phyloP scores from a whole-genome alignment of 1,284 basidiomycete genomes.

The Moesziomyces antarcticus region DNA sequence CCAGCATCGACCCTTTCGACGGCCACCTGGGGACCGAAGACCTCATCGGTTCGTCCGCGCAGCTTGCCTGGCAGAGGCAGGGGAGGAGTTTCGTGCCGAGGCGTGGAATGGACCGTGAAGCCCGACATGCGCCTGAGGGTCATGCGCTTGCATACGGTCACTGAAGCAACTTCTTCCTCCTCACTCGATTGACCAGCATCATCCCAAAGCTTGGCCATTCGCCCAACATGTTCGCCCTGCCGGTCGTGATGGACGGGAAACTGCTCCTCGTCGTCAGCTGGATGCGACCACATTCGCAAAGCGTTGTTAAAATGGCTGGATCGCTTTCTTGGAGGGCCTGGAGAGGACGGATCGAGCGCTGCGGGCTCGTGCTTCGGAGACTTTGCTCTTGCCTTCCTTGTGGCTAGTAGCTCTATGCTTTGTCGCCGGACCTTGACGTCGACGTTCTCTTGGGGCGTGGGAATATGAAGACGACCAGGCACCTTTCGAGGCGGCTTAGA shows the following conservation, averaged over 20 bases:
- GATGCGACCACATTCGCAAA: constrained; percentile 3
- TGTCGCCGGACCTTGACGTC: neutral
- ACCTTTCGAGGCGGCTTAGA: constrained; percentile 3
- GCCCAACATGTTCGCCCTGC: neutral
- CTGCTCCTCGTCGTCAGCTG: neutral
- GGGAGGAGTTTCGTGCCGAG: neutral
- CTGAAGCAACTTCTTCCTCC: constrained; percentile 26
- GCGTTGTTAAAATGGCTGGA: neutral
- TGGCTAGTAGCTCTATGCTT: constrained; percentile 7
- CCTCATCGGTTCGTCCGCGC: neutral
- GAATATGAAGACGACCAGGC: constrained; percentile 29
- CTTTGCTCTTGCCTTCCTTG: neutral
- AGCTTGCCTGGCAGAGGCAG: constrained; percentile 8
- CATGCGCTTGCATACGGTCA: constrained; percentile 15
- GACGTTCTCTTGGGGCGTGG: neutral
- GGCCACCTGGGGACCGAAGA: neutral
- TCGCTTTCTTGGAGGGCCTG: neutral
- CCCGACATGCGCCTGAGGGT: constrained; percentile 21
- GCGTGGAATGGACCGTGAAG: constrained; percentile 8
- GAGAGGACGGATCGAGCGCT: neutral
- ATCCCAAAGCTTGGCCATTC: constrained; percentile 13
- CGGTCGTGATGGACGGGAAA: neutral
- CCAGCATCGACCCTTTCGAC: no score
- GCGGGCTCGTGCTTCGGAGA: neutral
- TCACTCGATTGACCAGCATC: constrained; percentile 4